A percentile compares a stretch with the other conserved stretches of the same genome.
Conservation (phyloP, 2,329 filamentous ascomycete genomes). For the Venturia pyrina region DNA sequence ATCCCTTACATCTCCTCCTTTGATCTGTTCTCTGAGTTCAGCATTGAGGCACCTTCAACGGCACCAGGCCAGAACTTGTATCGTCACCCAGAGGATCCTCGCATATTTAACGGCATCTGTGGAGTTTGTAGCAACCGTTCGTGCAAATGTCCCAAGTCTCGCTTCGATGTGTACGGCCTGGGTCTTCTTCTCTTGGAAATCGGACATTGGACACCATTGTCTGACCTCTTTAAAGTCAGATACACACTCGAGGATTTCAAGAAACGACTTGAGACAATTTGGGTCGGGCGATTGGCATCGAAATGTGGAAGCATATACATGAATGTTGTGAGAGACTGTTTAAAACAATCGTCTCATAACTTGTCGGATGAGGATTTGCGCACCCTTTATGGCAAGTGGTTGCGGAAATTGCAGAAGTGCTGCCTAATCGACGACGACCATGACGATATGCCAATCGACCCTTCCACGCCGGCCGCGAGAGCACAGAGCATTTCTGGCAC, state of each 20-base stretch:
- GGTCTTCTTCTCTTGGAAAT: constrained; percentile 65
- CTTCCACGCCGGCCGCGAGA: neutral
- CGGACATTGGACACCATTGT: constrained; percentile 62
- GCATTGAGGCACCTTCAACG: constrained; percentile 36
- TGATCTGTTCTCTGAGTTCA: constrained; percentile 56
- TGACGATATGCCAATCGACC: neutral
- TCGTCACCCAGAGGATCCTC: constrained; percentile 51
- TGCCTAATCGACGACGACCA: constrained; percentile 13
- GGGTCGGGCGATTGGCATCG: constrained; percentile 53
- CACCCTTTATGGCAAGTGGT: constrained; percentile 1
- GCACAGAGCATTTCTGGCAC: constrained; percentile 7
- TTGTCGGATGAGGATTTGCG: constrained; percentile 1
- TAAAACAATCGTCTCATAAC: constrained; percentile 25
- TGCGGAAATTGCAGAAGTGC: constrained; percentile 16
- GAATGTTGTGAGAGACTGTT: constrained; percentile 63
- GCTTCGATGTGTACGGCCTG: constrained; percentile 60
- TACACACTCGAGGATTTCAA: constrained; percentile 53
- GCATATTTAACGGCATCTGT: constrained; percentile 9
- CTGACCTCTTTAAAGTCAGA: constrained; percentile 48
- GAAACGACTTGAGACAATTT: constrained; percentile 51
- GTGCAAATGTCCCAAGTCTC: constrained; percentile 27
- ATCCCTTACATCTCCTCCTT: constrained; percentile 64
- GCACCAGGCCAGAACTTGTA: constrained; percentile 47
- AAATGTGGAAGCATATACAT: constrained; percentile 66
- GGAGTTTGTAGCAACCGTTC: constrained; percentile 11